These are phyloP conservation scores for Cydonia oblonga DNA, from an alignment of 331 rosid species.

Conservation along the genomic window DNA sequence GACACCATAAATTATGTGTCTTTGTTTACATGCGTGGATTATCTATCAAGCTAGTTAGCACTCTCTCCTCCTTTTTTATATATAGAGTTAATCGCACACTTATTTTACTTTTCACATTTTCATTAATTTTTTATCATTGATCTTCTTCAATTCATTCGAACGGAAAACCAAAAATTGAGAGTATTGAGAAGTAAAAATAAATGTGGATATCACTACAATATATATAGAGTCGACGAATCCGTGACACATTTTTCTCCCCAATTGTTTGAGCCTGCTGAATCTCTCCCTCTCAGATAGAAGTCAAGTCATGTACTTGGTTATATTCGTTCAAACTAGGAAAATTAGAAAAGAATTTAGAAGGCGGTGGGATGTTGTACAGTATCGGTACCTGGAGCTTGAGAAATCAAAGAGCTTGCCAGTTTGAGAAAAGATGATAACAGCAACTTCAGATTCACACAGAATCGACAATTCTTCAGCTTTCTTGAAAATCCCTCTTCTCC, in stretches of 20 bases:
- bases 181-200: too few species aligned
- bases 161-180: too few species aligned
- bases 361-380: background rate
- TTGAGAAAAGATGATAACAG: conserved; percentile 51
- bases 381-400: conserved; percentile 40
- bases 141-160: too few species aligned
- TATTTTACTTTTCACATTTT: too few species aligned
- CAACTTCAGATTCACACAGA: conserved; percentile 49
- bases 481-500: conserved; percentile 28
- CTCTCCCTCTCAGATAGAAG: background rate
- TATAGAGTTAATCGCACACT: background rate
- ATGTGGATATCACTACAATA: too few species aligned
- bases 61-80: background rate
- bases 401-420: conserved; percentile 54
- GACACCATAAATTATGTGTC: background rate
- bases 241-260: too few species aligned
- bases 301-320: background rate
- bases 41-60: background rate
- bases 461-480: conserved; percentile 64
- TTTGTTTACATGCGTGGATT: background rate
- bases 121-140: too few species aligned
- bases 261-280: background rate
- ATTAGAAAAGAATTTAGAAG: background rate
- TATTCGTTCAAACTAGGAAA: background rate
- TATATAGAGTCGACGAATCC: too few species aligned